These are phyloP conservation scores for Spathaspora passalidarum DNA, from an alignment of 805 yeast species.

Conservation along the genomic window DNA sequence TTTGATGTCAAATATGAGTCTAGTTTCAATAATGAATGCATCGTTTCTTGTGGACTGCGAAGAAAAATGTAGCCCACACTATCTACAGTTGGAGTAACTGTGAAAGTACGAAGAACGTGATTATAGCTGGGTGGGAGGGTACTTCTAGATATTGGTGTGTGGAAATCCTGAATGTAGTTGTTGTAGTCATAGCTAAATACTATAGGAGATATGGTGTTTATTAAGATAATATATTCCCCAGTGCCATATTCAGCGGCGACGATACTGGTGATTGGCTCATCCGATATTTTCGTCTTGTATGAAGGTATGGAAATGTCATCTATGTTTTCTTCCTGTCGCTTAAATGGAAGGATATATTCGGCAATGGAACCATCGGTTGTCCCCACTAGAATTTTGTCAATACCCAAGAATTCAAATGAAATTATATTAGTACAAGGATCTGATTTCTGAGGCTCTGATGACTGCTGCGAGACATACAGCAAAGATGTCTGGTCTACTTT, in stretches of 20 bases:
- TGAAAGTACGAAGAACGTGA: slow-evolving; percentile 20
- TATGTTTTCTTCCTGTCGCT: slow-evolving; percentile 2
- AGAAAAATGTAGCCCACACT: slow-evolving; percentile 25
- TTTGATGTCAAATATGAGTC: slow-evolving; percentile 30
- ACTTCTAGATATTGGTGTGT: slow-evolving; percentile 22
- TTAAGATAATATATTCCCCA: slow-evolving; percentile 20
- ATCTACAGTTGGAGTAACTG: slow-evolving; percentile 27
- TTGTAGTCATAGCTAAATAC: slow-evolving; percentile 21
- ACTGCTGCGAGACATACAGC: slow-evolving; percentile 14
- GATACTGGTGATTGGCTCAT: slow-evolving; percentile 27
- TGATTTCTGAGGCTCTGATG: background rate
- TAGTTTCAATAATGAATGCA: slow-evolving; percentile 25
- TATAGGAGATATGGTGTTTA: slow-evolving; percentile 29
- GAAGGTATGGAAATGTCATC: slow-evolving; percentile 27
- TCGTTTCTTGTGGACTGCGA: slow-evolving; percentile 34
- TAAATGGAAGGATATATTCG: slow-evolving; percentile 47
- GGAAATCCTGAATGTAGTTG: slow-evolving; percentile 24
- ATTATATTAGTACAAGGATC: slow-evolving; percentile 31
- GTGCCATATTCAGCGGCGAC: slow-evolving; percentile 22
- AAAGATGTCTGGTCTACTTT: slow-evolving; percentile 22
- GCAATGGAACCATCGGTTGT: slow-evolving; percentile 56
- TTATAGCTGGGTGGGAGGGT: slow-evolving; percentile 28
- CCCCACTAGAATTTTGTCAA: slow-evolving; percentile 51
- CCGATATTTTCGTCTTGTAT: slow-evolving; percentile 27
- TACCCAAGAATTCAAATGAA: slow-evolving; percentile 45